Conservation (phyloP, 1,139 yeast genomes). For the Candida mesenterica region DNA sequence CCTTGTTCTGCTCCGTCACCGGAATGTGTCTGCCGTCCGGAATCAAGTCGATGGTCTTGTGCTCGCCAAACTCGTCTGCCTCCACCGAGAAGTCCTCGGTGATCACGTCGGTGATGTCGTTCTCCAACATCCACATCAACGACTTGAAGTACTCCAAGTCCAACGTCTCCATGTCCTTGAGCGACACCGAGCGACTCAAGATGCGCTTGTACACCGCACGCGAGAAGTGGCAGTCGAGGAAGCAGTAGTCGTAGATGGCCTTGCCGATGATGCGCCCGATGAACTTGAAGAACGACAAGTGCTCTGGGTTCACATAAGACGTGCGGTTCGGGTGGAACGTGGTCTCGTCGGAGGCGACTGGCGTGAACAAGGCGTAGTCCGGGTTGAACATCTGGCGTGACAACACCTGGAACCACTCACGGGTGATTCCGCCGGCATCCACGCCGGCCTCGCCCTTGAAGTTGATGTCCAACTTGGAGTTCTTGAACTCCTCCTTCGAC, state of each 20-base stretch:
- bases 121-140: conserved; percentile 92
- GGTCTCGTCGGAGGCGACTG: conserved; percentile 89
- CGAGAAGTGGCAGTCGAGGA: conserved; percentile 92
- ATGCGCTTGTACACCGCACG: conserved; percentile 91
- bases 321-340: conserved; percentile 96
- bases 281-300: conserved; percentile 87
- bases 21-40: conserved; percentile 82
- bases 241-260: conserved; percentile 85
- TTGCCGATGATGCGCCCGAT: conserved; percentile 94
- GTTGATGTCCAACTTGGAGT: conserved; percentile 70
- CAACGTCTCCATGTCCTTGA: conserved; percentile 92
- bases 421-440: conserved; percentile 97
- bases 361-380: conserved; percentile 88
- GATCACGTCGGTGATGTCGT: conserved; percentile 92
- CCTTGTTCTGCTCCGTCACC: conserved; percentile 89
- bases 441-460: conserved; percentile 95
- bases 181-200: conserved; percentile 74
- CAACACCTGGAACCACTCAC: conserved; percentile 96
- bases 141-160: conserved; percentile 93
- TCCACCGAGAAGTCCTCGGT: conserved; percentile 96
- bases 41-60: conserved; percentile 71
- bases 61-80: conserved; percentile 92
- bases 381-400: conserved; percentile 97
- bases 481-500: conserved; percentile 69
- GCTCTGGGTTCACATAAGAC: conserved; percentile 91